Evolutionary conservation across 2,329 filamentous ascomycete species (phyloP).

Genomic region (Scytalidium lignicola): DNA sequence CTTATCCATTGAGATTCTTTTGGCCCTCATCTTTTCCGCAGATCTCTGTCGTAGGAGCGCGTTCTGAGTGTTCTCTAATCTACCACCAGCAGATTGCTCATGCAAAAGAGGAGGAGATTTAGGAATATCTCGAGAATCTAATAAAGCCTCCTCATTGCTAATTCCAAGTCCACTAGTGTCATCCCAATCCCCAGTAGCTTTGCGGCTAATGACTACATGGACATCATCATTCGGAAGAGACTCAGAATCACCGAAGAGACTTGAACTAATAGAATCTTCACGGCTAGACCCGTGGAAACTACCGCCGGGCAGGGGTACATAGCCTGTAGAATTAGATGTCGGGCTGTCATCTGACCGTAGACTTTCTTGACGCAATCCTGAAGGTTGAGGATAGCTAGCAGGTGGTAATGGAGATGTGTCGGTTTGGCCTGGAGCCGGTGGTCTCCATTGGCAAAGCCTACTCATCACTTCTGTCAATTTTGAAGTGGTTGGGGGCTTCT

Average conservation of each 20-base stretch:
- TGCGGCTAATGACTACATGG: slow-evolving; percentile 64
- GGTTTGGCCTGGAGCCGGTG: slow-evolving; percentile 51
- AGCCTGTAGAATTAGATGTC: slow-evolving; percentile 60
- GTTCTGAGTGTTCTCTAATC: slow-evolving; percentile 39
- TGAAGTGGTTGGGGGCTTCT: slow-evolving; percentile 91
- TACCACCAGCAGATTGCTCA: slow-evolving; percentile 60
- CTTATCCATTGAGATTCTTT: slow-evolving; percentile 70
- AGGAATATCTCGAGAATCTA: slow-evolving; percentile 31
- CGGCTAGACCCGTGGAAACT: slow-evolving; percentile 76
- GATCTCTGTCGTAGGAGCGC: slow-evolving; percentile 54
- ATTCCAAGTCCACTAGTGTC: slow-evolving; percentile 77
- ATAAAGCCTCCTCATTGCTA: slow-evolving; percentile 46
- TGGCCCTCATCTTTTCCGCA: slow-evolving; percentile 67
- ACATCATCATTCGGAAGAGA: slow-evolving; percentile 73
- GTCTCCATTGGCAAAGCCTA: slow-evolving; percentile 88
- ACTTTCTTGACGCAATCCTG: slow-evolving; percentile 61
- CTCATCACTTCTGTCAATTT: slow-evolving; percentile 87
- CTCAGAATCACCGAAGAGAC: slow-evolving; percentile 82
- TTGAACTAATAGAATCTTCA: slow-evolving; percentile 84
- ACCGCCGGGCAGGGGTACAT: slow-evolving; percentile 68
- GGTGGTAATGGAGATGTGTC: slow-evolving; percentile 28
- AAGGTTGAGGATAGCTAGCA: slow-evolving; percentile 54
- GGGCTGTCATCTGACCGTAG: slow-evolving; percentile 72
- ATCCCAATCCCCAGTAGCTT: slow-evolving; percentile 72
- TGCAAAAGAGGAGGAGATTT: slow-evolving; percentile 46